Conservation (phyloP, 345 rosid species). For the Pugionium dolabratum region DNA sequence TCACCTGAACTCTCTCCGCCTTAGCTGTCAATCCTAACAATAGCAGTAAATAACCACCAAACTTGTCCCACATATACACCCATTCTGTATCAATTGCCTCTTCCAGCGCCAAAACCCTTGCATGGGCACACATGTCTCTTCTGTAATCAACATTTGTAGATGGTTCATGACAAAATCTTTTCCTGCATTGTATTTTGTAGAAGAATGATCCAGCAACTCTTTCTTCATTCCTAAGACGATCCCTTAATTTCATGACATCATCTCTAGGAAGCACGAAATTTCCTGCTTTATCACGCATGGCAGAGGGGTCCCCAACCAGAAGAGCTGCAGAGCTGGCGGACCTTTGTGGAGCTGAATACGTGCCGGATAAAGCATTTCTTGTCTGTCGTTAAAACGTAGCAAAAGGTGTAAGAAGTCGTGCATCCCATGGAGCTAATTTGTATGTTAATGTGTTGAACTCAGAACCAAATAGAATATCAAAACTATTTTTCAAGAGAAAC, state of each 20-base stretch:
- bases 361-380: constrained; percentile 96
- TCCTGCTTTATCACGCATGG: constrained; percentile 91
- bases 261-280: constrained; percentile 97
- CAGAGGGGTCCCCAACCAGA: constrained; percentile 94
- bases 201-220: constrained; percentile 74
- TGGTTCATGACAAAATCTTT: constrained; percentile 59
- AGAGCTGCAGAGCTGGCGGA: constrained; percentile 99
- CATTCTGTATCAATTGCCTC: constrained; percentile 99
- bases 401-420: constrained; percentile 16
- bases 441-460: constrained; percentile 15
- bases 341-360: constrained; percentile 99
- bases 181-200: constrained; percentile 60
- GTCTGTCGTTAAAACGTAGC: constrained; percentile 57
- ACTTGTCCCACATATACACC: constrained; percentile 99
- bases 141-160: constrained; percentile 68
- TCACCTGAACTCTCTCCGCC: constrained; percentile 97
- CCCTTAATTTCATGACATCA: constrained; percentile 96
- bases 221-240: constrained; percentile 96
- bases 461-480: constrained; percentile 14
- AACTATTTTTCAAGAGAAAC: background rate
- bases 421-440: constrained; percentile 13
- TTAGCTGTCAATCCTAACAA: constrained; percentile 96
- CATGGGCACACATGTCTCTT: constrained; percentile 99
- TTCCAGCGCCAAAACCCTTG: constrained; percentile 93
- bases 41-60: constrained; percentile 95